These are phyloP conservation scores for Daucus carota DNA, from an alignment of 129 eudicot species.

Conservation along the genomic window DNA sequence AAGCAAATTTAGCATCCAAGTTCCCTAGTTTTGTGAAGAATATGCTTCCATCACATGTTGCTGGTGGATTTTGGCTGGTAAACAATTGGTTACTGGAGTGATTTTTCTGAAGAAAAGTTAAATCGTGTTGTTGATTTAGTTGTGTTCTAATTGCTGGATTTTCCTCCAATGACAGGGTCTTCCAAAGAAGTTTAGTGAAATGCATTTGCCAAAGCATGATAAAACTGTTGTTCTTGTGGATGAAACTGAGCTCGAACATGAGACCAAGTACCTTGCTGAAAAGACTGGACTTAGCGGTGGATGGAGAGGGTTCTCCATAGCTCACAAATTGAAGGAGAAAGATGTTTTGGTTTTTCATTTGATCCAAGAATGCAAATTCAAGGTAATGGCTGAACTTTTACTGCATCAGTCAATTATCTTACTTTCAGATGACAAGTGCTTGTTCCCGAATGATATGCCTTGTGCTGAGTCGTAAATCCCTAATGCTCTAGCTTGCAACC, in stretches of 20 bases:
- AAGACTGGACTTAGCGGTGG: slow-evolving; percentile 61
- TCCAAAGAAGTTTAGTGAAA: slow-evolving; percentile 38
- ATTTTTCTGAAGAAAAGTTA: background rate
- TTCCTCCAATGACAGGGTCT: slow-evolving; percentile 32
- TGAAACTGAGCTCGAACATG: slow-evolving; percentile 34
- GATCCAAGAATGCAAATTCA: slow-evolving; percentile 39
- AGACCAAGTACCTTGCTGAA: slow-evolving; percentile 38
- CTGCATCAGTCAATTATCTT: background rate
- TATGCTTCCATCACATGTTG: slow-evolving; percentile 68
- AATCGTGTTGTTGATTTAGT: too few relatives aligned
- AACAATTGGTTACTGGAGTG: background rate
- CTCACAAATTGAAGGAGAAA: slow-evolving; percentile 44
- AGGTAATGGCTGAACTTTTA: slow-evolving; percentile 21
- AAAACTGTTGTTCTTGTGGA: slow-evolving; percentile 41
- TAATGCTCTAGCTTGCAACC: background rate
- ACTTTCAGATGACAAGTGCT: background rate
- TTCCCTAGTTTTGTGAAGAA: slow-evolving; percentile 54
- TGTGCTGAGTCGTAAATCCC: background rate
- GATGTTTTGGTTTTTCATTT: slow-evolving; percentile 55
- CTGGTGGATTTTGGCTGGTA: slow-evolving; percentile 81
- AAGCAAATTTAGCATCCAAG: slow-evolving; percentile 34
- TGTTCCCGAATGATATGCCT: background rate
- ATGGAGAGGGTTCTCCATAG: slow-evolving; percentile 64
- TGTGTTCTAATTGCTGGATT: too few relatives aligned
- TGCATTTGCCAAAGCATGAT: slow-evolving; percentile 49